Evolutionary conservation across 306 rosid genomes (phyloP), one percentile per base, ranked within the genome.

Genomic region (Corylus americana): DNA sequence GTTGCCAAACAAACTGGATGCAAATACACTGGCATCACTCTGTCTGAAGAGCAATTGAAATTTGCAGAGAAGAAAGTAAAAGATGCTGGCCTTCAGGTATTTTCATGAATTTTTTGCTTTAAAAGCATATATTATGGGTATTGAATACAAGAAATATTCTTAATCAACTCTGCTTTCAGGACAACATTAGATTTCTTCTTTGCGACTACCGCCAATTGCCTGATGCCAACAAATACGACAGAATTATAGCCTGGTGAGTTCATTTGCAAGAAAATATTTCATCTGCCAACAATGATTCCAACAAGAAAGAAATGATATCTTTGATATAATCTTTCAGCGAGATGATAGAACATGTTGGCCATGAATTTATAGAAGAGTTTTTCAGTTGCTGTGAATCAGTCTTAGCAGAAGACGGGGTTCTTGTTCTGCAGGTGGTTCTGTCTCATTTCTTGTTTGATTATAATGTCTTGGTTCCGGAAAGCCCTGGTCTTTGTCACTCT

Each of bases 271-370:
- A 3, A 12, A 49, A 49, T 11, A 0, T 49, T 42, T 49, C 13
- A 12, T 63, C 4, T 63, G 20, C n/a, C 39, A 0, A 1, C 13
- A 58, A 63, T 47, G 4, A 63, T 31, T 13, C 3, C n/a, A 71
- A 42, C 70, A 77, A 22, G 25, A 22, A 22, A 22, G 25, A 22
- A 22, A 22, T 22, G 25, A 22, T 22, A 22, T 22, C 25, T 22
- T 22, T 35, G 59, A 67, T 44, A 70, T 45, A 53, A 76, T 86
- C 77, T 75, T 85, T 70, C 92, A 94, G 97, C 76, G 98, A 91
- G 91, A 91, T 94, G 97, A 72, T 94, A 37, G 97, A 94, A 81
- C 79, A 76, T 20, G 97, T 91, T 45, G 98, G 97, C n/a, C 94
- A 92, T 57, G 97, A 94, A 79, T 92, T 73, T 78, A 91, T 94